Conservation (phyloP, 495 filamentous ascomycete genomes). For the Neurospora sp. region DNA sequence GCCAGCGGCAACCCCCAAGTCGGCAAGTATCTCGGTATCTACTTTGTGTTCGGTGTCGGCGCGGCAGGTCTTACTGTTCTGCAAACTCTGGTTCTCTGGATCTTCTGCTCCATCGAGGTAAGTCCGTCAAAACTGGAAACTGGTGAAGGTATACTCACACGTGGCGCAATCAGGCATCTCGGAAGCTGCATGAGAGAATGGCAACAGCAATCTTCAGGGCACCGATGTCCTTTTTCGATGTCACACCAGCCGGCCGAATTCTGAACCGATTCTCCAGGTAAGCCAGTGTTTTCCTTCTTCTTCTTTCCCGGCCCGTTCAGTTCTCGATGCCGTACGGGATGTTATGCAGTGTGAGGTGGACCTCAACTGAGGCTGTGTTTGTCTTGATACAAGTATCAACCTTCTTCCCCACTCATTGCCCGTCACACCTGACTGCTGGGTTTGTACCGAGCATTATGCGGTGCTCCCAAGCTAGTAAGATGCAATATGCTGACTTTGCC, state of each 20-base stretch:
- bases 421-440: neutral
- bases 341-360: slow-evolving; percentile 7
- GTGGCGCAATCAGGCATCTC: slow-evolving; percentile 53
- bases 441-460: slow-evolving; percentile 4
- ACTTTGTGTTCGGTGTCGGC: slow-evolving; percentile 90
- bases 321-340: slow-evolving; percentile 7
- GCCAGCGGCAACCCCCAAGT: slow-evolving; percentile 59
- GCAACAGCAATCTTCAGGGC: slow-evolving; percentile 95
- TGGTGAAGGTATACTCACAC: slow-evolving; percentile 3
- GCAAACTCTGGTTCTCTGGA: slow-evolving; percentile 94
- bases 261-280: slow-evolving; percentile 92
- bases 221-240: slow-evolving; percentile 99
- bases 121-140: slow-evolving; percentile 10
- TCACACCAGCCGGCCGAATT: slow-evolving; percentile 93
- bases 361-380: slow-evolving; percentile 4
- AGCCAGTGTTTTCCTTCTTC: slow-evolving; percentile 14
- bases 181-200: slow-evolving; percentile 97
- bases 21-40: slow-evolving; percentile 88
- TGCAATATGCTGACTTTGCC: slow-evolving; percentile 19
- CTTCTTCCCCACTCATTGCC: neutral
- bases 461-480: neutral
- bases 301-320: neutral
- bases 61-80: slow-evolving; percentile 74
- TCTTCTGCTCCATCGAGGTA: slow-evolving; percentile 97
- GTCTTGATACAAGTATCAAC: neutral